Evolutionary conservation across 495 filamentous ascomycete species (phyloP).

Genomic region (Mytilinidion resinicola): DNA sequence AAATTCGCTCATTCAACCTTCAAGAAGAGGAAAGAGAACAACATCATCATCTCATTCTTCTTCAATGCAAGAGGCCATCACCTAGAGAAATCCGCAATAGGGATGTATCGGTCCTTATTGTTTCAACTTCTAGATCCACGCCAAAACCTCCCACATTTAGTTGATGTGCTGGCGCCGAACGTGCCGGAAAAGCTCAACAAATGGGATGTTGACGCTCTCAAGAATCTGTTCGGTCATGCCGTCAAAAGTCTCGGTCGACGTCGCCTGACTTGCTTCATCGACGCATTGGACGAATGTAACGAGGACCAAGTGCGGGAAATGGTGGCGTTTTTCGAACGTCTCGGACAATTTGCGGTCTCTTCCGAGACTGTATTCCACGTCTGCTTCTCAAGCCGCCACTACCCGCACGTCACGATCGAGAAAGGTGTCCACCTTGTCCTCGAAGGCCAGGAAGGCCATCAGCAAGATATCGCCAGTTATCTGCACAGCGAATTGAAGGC

Average conservation of each 20-base stretch:
- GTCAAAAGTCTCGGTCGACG: conserved; percentile 4
- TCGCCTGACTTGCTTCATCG: conserved; percentile 14
- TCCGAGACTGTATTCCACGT: conserved; percentile 17
- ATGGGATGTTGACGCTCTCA: conserved; percentile 9
- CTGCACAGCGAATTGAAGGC: conserved; percentile 13
- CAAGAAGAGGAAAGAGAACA: conserved; percentile 10
- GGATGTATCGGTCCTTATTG: conserved; percentile 16
- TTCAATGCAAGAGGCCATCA: conserved; percentile 37
- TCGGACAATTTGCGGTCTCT: conserved; percentile 4
- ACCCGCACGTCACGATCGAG: conserved; percentile 41
- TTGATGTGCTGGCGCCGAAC: background rate
- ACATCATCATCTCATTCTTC: conserved; percentile 35
- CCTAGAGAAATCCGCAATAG: conserved; percentile 19
- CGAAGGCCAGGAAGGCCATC: conserved; percentile 23
- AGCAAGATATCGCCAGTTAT: conserved; percentile 14
- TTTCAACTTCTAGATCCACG: conserved; percentile 16
- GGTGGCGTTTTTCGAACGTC: conserved; percentile 10
- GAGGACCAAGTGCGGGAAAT: conserved; percentile 13
- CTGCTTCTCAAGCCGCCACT: conserved; percentile 48
- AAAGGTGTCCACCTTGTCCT: conserved; percentile 33
- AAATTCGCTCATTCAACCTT: conserved; percentile 9
- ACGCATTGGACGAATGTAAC: conserved; percentile 22
- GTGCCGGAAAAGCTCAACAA: background rate
- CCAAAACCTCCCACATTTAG: conserved; percentile 2
- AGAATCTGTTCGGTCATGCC: conserved; percentile 2